phyloP scores from a whole-genome alignment of 2,329 filamentous ascomycete species.

The Tolypocladium paradoxum region DNA sequence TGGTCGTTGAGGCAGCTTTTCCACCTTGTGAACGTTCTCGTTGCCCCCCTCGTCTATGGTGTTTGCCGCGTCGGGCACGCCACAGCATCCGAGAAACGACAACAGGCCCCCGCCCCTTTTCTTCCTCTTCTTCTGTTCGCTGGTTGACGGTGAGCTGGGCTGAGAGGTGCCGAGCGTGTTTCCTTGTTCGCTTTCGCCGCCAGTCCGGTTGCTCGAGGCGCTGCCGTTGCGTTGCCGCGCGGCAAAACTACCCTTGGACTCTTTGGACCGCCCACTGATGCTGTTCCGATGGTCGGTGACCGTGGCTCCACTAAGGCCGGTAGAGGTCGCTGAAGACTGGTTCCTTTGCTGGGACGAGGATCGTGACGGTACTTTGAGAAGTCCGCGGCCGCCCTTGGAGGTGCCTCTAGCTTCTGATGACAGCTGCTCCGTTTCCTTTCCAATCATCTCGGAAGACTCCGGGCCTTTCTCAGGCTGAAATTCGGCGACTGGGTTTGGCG shows the following conservation, averaged over 20 bases:
- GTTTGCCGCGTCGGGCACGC: conserved; percentile 49
- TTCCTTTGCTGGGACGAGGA: conserved; percentile 49
- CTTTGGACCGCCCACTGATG: conserved; percentile 53
- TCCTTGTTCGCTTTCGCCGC: conserved; percentile 40
- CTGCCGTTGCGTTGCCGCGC: conserved; percentile 56
- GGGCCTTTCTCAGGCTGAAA: conserved; percentile 23
- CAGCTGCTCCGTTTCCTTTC: conserved; percentile 31
- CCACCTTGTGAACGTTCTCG: conserved; percentile 46
- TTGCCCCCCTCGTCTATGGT: conserved; percentile 39
- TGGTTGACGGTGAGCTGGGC: conserved; percentile 39
- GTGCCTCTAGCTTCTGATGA: conserved; percentile 29
- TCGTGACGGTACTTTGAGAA: conserved; percentile 49
- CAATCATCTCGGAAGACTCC: conserved; percentile 22
- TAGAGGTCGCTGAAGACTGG: conserved; percentile 48
- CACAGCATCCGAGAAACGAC: conserved; percentile 57
- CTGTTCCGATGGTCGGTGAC: conserved; percentile 50
- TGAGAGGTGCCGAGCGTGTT: conserved; percentile 38
- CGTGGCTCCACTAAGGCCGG: conserved; percentile 49
- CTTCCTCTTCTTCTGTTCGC: conserved; percentile 43
- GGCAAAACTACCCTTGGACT: conserved; percentile 53
- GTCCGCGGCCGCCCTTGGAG: conserved; percentile 38
- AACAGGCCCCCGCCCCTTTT: conserved; percentile 45
- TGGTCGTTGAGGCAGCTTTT: conserved; percentile 44
- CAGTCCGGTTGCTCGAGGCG: conserved; percentile 53
- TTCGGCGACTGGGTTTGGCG: conserved; percentile 15